These are phyloP conservation scores for Gonapodya prolifera DNA, from an alignment of 192 early-diverging fungal species.

Conservation along the genomic window DNA sequence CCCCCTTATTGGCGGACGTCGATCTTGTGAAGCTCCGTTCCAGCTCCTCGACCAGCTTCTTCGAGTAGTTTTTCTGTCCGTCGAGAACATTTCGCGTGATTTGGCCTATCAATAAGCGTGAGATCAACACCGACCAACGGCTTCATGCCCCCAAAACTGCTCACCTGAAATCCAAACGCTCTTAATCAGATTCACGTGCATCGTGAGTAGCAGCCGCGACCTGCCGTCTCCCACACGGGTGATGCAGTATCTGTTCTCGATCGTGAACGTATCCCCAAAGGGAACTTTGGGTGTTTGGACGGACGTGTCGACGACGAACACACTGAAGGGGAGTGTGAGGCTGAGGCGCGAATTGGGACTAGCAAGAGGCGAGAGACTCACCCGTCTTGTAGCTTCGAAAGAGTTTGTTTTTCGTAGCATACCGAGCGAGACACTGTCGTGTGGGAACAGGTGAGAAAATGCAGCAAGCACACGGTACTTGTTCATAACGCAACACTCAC, in stretches of 20 bases:
- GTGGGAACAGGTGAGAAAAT: too few species aligned
- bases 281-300: background rate
- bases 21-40: background rate
- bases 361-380: background rate
- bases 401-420: background rate
- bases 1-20: background rate
- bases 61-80: background rate
- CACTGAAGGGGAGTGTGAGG: background rate
- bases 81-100: background rate
- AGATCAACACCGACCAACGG: background rate
- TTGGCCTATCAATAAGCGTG: background rate
- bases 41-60: background rate
- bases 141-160: background rate
- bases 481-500: too few species aligned
- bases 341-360: background rate
- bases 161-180: background rate
- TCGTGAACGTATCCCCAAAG: background rate
- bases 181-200: background rate
- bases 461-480: too few species aligned
- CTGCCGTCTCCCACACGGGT: background rate
- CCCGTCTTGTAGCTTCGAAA: background rate
- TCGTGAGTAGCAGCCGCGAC: background rate
- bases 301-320: background rate
- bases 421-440: background rate
- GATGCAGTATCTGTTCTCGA: background rate